These are phyloP conservation scores for Ceratocystis colombiana DNA, from an alignment of 2,329 filamentous ascomycete genomes.

Conservation along the genomic window DNA sequence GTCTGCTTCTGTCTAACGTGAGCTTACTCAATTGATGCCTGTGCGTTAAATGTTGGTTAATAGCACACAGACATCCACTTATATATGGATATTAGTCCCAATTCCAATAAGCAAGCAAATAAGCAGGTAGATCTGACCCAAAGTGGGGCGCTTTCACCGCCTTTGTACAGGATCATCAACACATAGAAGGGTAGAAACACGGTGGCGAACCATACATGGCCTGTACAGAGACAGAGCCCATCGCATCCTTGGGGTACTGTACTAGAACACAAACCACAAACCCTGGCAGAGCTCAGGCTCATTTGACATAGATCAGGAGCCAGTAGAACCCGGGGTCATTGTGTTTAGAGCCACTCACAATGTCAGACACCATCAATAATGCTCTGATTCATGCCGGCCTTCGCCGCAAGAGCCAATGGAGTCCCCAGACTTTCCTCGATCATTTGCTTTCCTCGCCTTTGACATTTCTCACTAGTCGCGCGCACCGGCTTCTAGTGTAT, in stretches of 20 bases:
- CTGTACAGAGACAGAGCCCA: too few relatives aligned
- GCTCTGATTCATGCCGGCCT: slow-evolving; percentile 40
- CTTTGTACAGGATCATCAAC: slow-evolving; percentile 1
- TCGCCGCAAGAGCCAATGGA: slow-evolving; percentile 40
- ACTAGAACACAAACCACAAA: not conserved
- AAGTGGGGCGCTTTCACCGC: slow-evolving; percentile 14
- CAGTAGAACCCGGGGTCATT: too few relatives aligned
- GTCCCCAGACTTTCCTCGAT: slow-evolving; percentile 47
- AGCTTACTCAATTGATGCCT: slow-evolving; percentile 3
- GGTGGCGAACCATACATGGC: too few relatives aligned
- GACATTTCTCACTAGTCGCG: slow-evolving; percentile 48
- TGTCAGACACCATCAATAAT: slow-evolving; percentile 17
- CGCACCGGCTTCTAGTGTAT: slow-evolving; percentile 55
- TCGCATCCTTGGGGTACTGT: too few relatives aligned
- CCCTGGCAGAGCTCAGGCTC: not conserved
- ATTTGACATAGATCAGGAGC: too few relatives aligned
- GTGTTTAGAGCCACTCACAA: slow-evolving; percentile 11
- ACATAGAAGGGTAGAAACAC: not conserved
- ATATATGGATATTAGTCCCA: not conserved
- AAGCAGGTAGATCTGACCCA: not conserved
- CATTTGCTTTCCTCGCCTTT: slow-evolving; percentile 59
- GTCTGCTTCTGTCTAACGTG: not conserved
- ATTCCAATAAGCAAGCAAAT: not conserved
- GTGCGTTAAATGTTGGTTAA: not conserved
- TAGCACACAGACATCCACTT: not conserved